Conservation (phyloP, 495 filamentous ascomycete genomes). For the Antarctomyces pellizariae region DNA sequence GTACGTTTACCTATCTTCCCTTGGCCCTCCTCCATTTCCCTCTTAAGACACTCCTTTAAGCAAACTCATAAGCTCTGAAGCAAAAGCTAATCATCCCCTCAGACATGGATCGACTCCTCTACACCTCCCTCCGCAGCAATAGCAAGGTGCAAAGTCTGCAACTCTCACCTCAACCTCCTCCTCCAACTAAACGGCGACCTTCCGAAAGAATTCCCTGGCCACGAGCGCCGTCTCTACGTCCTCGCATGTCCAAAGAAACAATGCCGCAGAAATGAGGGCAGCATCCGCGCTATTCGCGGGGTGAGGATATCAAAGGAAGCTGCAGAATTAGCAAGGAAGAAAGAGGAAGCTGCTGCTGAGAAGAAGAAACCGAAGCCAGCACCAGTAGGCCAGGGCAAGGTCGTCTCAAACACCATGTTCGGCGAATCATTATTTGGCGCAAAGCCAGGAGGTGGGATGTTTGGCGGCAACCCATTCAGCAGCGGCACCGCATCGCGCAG, state of each 20-base stretch:
- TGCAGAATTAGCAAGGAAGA: slow-evolving; percentile 9
- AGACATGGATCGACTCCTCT: slow-evolving; percentile 61
- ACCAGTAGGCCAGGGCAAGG: slow-evolving; percentile 7
- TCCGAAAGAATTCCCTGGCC: slow-evolving; percentile 57
- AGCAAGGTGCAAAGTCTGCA: slow-evolving; percentile 77
- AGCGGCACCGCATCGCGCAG: slow-evolving; percentile 16
- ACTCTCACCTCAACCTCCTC: slow-evolving; percentile 56
- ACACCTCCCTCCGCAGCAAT: slow-evolving; percentile 54
- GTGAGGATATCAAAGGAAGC: slow-evolving; percentile 23
- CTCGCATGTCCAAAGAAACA: slow-evolving; percentile 55
- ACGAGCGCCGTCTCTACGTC: slow-evolving; percentile 72
- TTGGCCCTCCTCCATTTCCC: slow-evolving; percentile 2
- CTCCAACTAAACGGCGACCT: slow-evolving; percentile 84
- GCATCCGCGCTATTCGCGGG: slow-evolving; percentile 45
- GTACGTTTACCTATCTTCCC: slow-evolving; percentile 28
- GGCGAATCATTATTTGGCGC: slow-evolving; percentile 33
- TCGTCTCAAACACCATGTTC: slow-evolving; percentile 17
- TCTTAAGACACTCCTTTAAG: neutral
- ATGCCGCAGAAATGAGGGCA: slow-evolving; percentile 67
- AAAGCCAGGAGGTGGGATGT: slow-evolving; percentile 14
- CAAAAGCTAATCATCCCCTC: slow-evolving; percentile 2
- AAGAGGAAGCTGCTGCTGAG: slow-evolving; percentile 7
- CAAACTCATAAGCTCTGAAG: neutral
- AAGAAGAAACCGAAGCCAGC: slow-evolving; percentile 16
- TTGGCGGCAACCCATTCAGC: slow-evolving; percentile 23